Base-by-base conservation (phyloP, 305 asterid species). In the Fraxinus albicans region DNA sequence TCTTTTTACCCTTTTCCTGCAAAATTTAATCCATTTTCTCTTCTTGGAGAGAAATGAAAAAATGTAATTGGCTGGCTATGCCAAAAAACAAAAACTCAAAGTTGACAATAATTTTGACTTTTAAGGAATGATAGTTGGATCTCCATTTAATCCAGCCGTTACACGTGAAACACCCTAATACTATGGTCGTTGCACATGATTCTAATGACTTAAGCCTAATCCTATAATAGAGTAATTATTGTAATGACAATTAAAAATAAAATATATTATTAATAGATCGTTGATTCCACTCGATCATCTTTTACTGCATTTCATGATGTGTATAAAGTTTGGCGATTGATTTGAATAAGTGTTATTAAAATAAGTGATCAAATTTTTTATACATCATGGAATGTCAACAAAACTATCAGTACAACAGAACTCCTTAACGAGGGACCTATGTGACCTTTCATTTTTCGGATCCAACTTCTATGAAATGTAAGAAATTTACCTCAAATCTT, bases 81-180 rank as follows among this genome's bases (percentile, higher is more conserved):
- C 58, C 58, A 3, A 12, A 3, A 47, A 29, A 29, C 1, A 29
- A 25, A 29, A 29, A 29, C 6, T 44, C 91, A 85, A 87, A 72
- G n/a, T 27, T 29, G 82, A 69, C 83, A 65, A 35, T 27, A 74
- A 60, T 21, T 79, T 85, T 89, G 87, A 86, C 87, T 83, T 81
- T 74, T 36, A 73, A 77, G 33, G 34, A 23, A 72, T n/a, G 81
- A 80, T 80, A 73, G 82, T 47, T 17, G 81, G 83, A 86, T 82
- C 82, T 83, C 81, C 82, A 73, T 67, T 79, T 19, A 21, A 3
- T 19, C 31, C 21, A 8, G 33, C 17, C 76, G 40, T 80, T 35
- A 8, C 74, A 27, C 36, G 3, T 67, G 74, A 67, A 67, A 67
- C 17, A 67, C 19, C 42, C 84, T 34, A 19, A 0, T 7, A 19